Evolutionary conservation across 345 rosid genomes (phyloP).

Genomic region (Combretum micranthum): DNA sequence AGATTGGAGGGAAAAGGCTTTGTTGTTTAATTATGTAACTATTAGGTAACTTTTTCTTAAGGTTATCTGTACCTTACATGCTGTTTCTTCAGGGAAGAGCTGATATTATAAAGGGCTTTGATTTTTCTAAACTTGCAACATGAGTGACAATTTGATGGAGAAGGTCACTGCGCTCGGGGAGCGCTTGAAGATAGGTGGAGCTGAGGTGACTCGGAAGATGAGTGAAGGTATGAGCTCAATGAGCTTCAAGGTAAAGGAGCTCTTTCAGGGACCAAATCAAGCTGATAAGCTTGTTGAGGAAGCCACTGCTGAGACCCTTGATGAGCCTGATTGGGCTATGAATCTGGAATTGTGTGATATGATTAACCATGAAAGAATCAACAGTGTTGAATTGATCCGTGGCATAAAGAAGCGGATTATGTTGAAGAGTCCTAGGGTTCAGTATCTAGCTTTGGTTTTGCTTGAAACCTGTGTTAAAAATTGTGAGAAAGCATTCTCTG

Average conservation of each 20-base stretch:
- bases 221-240: slow-evolving; percentile 87
- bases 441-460: slow-evolving; percentile 78
- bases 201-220: slow-evolving; percentile 77
- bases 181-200: slow-evolving; percentile 89
- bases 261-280: slow-evolving; percentile 87
- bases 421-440: slow-evolving; percentile 78
- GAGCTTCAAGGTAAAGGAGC: slow-evolving; percentile 96
- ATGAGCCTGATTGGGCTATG: slow-evolving; percentile 97
- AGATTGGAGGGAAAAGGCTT: too few species aligned
- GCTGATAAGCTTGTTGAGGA: slow-evolving; percentile 91
- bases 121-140: slow-evolving; percentile 18
- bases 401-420: slow-evolving; percentile 80
- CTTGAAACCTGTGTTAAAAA: slow-evolving; percentile 94
- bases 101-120: neutral
- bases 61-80: neutral
- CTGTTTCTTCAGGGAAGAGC: neutral
- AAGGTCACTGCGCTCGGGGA: slow-evolving; percentile 91
- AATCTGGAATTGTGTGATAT: slow-evolving; percentile 90
- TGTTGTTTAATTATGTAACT: too few species aligned
- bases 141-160: slow-evolving; percentile 92
- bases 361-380: slow-evolving; percentile 80
- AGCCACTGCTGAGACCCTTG: slow-evolving; percentile 84
- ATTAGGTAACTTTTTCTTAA: too few species aligned
- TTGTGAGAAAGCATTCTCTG: slow-evolving; percentile 94
- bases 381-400: slow-evolving; percentile 77